A percentile compares a stretch with the other conserved stretches of the same genome.
Conservation (phyloP, 1,284 basidiomycete species). For the Ganoderma sp. region DNA sequence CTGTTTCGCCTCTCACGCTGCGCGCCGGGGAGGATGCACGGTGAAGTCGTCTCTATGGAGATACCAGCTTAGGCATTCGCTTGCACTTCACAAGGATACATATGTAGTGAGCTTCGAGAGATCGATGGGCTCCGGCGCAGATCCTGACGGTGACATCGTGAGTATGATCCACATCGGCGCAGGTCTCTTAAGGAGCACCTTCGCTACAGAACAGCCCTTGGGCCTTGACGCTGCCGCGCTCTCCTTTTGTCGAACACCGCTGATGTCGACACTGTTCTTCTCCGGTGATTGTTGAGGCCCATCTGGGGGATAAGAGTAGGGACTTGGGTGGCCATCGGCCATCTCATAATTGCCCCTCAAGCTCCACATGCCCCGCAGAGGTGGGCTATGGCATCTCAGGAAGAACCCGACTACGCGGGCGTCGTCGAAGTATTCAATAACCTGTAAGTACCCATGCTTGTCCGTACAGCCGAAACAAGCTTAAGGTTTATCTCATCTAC, state of each 20-base stretch:
- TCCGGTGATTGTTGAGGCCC: background rate
- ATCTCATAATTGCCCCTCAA: background rate
- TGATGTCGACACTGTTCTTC: background rate
- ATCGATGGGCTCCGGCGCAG: background rate
- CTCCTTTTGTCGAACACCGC: too few relatives aligned
- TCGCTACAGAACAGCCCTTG: too few relatives aligned
- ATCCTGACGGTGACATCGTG: background rate
- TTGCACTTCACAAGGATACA: background rate
- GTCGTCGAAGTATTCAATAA: background rate
- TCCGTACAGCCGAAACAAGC: too few relatives aligned
- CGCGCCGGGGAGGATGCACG: too few relatives aligned
- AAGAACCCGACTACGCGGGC: slow-evolving; percentile 31
- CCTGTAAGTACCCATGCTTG: background rate
- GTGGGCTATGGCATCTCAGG: slow-evolving; percentile 9
- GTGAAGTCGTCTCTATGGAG: background rate
- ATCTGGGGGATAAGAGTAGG: background rate
- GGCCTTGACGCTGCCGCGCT: too few relatives aligned
- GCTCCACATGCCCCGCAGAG: background rate
- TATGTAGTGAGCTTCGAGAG: background rate
- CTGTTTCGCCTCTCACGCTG: too few relatives aligned
- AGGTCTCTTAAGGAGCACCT: background rate
- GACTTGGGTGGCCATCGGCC: too few relatives aligned
- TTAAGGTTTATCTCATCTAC: background rate
- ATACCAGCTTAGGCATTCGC: background rate
- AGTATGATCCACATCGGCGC: background rate